Base-by-base conservation (phyloP, 2,329 filamentous ascomycete species). In the Aspergillus aculeatinus region DNA sequence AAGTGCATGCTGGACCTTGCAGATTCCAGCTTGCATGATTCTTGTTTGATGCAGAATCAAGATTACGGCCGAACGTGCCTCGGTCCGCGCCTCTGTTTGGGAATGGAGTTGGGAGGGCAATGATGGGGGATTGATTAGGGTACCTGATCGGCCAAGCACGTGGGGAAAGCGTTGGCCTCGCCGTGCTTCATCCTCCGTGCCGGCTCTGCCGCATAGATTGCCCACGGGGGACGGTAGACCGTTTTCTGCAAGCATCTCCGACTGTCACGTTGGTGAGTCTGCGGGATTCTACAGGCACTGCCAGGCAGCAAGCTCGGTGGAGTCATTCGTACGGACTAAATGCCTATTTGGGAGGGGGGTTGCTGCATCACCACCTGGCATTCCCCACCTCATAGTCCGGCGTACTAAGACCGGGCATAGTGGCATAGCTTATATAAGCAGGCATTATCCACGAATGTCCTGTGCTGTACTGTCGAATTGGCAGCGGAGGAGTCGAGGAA, bases 11-110 rank as follows among this genome's bases (percentile, higher is more conserved):
- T 29, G 31, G 42, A 12, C 21, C 2, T 55, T 27, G 42, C 42
- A 27, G 19, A 29, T 9, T 5, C 27, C 6, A 16, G 39, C 39
- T 16, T 44, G 39, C 39, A 44, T 19, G 16, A 44, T 44, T 44
- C 39, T 19, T 19, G 16, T 44, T 42, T 19, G 14, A 29, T 48
- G 11, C 42, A 16, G 42, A 11, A 35, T 48, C 47, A 35, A 29
- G 52, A 11, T 55, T 23, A 16, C 21, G 25, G 25, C 42, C 42
- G 10, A 55, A 55, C 52, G 52, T 55, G 52, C 52, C 42, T 21
- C 39, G 42, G n/a, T 14, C n/a, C 25, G n/a, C 4, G 10, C 10
- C 25, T 35, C 52, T 48, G 52, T 47, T 33, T 55, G 52, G 52
- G 25, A 29, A 16, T n/a, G 51, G 16, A 10, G 39, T 35, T 35